Evolutionary conservation across 2,329 filamentous ascomycete species (phyloP), one percentile per base, ranked within the genome.

Genomic region (Tolypocladium endophyticum): DNA sequence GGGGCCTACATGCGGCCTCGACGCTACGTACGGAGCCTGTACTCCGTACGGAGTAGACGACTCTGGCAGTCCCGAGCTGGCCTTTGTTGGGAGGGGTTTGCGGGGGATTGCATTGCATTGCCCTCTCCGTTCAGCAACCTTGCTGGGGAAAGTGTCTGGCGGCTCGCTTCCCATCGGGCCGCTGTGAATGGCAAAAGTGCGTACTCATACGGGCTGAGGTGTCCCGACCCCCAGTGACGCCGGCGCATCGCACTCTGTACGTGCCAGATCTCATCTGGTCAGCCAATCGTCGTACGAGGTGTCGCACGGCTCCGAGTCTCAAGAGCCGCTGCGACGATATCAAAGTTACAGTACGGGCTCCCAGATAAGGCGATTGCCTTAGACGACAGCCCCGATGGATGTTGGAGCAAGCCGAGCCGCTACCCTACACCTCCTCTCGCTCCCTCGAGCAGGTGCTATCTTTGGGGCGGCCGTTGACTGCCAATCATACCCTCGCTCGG

Each of bases 401-500:
- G 9, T 35, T 23, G 4, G 30, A 9, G 50, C 50, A 53, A n/a
- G 50, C 50, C 20, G 50, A 35, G 50, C 50, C 28, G 50, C 18
- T 53, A 53, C 50, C 50, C 50, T 53, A 53, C 50, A 53, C 47
- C 25, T 20, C 52, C 52, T 12, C 20, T 25, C 33, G 4, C 30
- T 18, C 33, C 12, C 11, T 39, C 30, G 7, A 41, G 55, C 41
- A 57, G 39, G 41, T 58, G 52, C 58, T 59, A 56, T 59, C 53
- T 59, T 59, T 47, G 58, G 58, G 52, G 12, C 1, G n/a, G 12
- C 6, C 25, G 25, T 28, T 9, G 39, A 38, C 55, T 43, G 59
- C 59, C 45, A 62, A 61, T 64, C 60, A 59, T 58, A 59, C 45
- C 61, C 41, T 20, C 41, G 38, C 50, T n/a, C 18, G 47, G 30